These are phyloP conservation scores for Chamaecyparis obtusa DNA, from an alignment of 75 land plant species.

Conservation along the genomic window DNA sequence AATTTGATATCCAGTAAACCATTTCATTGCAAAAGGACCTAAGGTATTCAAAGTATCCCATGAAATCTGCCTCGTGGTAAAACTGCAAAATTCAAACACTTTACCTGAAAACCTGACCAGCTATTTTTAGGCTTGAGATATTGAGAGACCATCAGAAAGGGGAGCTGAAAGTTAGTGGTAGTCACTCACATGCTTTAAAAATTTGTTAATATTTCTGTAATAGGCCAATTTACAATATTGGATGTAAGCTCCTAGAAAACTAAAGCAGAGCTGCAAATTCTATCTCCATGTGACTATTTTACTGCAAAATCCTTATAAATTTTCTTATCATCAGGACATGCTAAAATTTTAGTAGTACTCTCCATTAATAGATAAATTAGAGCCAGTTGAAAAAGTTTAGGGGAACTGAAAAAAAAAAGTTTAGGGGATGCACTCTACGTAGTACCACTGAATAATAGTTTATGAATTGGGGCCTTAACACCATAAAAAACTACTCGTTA, in stretches of 20 bases:
- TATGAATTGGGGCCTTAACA: background rate
- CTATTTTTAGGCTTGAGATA: background rate
- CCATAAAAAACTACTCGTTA: background rate
- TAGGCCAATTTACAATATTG: background rate
- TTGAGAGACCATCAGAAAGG: background rate
- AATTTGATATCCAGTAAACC: background rate
- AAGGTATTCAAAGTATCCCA: background rate
- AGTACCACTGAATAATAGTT: background rate
- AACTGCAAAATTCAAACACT: background rate
- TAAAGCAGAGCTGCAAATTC: background rate
- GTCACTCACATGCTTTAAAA: background rate
- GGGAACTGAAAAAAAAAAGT: too few species aligned
- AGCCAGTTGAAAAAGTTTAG: too few species aligned
- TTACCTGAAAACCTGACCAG: background rate
- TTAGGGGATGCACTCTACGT: too few species aligned
- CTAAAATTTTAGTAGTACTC: background rate
- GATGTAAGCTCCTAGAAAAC: background rate
- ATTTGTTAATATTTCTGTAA: too few species aligned
- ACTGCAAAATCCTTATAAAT: background rate
- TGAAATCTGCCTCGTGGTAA: background rate
- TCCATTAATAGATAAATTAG: background rate
- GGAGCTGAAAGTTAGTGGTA: background rate
- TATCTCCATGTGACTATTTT: background rate
- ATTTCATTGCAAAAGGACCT: background rate
- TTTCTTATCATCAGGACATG: background rate